These are phyloP conservation scores for Trametes cingulata DNA, from an alignment of 768 basidiomycete species.

Conservation along the genomic window DNA sequence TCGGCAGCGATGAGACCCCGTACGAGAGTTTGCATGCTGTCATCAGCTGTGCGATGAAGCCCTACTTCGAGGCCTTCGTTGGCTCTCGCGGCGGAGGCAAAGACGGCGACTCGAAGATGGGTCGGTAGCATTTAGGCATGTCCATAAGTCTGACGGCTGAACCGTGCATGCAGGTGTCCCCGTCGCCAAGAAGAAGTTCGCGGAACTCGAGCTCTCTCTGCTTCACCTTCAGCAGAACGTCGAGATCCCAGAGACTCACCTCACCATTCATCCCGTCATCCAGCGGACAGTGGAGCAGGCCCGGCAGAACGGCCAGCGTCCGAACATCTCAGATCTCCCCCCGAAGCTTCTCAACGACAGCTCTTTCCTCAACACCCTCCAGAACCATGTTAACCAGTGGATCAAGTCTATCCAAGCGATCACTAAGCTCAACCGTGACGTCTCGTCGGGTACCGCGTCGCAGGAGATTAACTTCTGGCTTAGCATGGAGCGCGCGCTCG, in stretches of 20 bases:
- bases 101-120: slow-evolving; percentile 82
- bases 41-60: slow-evolving; percentile 93
- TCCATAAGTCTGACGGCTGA: slow-evolving; percentile 4
- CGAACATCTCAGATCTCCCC: slow-evolving; percentile 77
- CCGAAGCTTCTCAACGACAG: slow-evolving; percentile 79
- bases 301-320: slow-evolving; percentile 55
- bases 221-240: slow-evolving; percentile 98
- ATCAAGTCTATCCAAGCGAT: slow-evolving; percentile 97
- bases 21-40: slow-evolving; percentile 96
- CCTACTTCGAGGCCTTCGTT: slow-evolving; percentile 98
- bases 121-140: slow-evolving; percentile 35
- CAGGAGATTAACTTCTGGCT: slow-evolving; percentile 99
- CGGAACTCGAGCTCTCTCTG: slow-evolving; percentile 91
- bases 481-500: slow-evolving; percentile 88
- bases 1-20: slow-evolving; percentile 84
- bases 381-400: slow-evolving; percentile 94
- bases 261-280: slow-evolving; percentile 88
- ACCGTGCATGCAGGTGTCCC: slow-evolving; percentile 65
- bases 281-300: slow-evolving; percentile 83
- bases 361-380: slow-evolving; percentile 89
- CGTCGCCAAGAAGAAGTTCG: slow-evolving; percentile 99
- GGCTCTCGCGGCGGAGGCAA: slow-evolving; percentile 77
- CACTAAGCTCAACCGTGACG: slow-evolving; percentile 93
- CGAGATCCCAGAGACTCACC: slow-evolving; percentile 95
- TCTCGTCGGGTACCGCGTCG: slow-evolving; percentile 91